These are phyloP conservation scores for Clarireedia paspali DNA, from an alignment of 2,329 filamentous ascomycete species.

Conservation along the genomic window DNA sequence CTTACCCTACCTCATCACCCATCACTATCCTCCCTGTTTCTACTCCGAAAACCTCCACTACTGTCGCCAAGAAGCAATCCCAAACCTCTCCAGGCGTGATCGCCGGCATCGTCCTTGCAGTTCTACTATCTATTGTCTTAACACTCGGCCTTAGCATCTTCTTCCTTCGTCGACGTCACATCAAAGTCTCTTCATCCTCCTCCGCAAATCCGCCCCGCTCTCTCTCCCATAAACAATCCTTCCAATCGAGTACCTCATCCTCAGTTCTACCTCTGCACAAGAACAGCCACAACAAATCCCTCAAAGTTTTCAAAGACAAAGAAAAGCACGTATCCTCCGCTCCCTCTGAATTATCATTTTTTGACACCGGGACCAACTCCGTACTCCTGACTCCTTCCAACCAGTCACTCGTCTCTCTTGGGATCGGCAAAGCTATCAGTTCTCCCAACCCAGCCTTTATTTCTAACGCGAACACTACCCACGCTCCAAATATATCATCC, in stretches of 20 bases:
- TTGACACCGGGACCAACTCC: conserved; percentile 5
- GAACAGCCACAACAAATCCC: background rate
- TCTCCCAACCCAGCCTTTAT: background rate
- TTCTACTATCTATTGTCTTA: conserved; percentile 4
- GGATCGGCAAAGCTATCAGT: conserved; percentile 2
- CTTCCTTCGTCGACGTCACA: background rate
- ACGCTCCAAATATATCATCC: background rate
- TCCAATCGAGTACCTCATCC: background rate
- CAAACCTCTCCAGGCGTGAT: background rate
- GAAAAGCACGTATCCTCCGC: background rate
- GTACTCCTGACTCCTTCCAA: conserved; percentile 1
- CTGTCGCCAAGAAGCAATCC: background rate
- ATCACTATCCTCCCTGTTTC: conserved; percentile 13
- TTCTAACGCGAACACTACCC: background rate
- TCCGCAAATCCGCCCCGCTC: background rate
- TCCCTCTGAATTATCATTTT: conserved; percentile 2
- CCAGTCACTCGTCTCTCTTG: background rate
- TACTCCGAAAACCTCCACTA: background rate
- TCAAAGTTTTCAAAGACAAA: background rate
- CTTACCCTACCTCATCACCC: conserved; percentile 13
- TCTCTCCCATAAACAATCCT: background rate
- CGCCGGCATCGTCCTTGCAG: background rate
- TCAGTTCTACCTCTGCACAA: background rate
- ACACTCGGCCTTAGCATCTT: conserved; percentile 1
- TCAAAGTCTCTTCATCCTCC: background rate